Base-by-base conservation (phyloP, 2,329 filamentous ascomycete genomes). In the Hypoxylon sp. region DNA sequence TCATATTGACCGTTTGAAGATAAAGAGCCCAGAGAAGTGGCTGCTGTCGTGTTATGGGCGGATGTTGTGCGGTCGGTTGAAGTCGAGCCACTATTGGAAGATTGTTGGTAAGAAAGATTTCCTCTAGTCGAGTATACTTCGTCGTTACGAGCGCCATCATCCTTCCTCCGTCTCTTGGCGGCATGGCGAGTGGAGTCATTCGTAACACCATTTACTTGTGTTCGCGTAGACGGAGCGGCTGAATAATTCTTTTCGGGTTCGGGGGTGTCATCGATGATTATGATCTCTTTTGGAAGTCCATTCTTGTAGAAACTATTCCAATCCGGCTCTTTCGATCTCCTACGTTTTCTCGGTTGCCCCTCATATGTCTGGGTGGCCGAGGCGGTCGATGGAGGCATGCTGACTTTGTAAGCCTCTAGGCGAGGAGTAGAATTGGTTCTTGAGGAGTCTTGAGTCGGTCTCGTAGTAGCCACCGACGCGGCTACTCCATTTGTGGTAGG, bases 41-140 rank as follows among this genome's bases (percentile, higher is more conserved):
- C 91, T 47, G 95, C 95, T 0, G 94, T 98, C 3, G 94, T 96
- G 76, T 95, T 90, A 63, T 94, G 84, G 47, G 88, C 87, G 14
- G 93, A 96, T 33, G 92, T 92, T 13, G 93, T 97, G 70, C 93
- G 89, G 80, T 95, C 94, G 72, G 91, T 96, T 3, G 94, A 97
- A 61, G 92, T 94, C 48, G 92, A 91, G 55, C 87, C 89, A 59
- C 88, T 90, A 13, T 89, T 88, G 55, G 92, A 90, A 29, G 91
- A 91, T 76, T 92, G 89, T 63, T 92, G 88, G 73, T 91, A 90
- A 3, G 94, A 94, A 60, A 78, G 81, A 79, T 91, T 92, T 46
- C 89, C 88, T 73, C 79, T 89, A 81, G 77, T 91, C 78, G 94
- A 91, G 77, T 94, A 92, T 57, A 91, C 86, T 17, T 90, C 83